Conservation (phyloP, 139 green algal species). For the Haematococcus lacustris region DNA sequence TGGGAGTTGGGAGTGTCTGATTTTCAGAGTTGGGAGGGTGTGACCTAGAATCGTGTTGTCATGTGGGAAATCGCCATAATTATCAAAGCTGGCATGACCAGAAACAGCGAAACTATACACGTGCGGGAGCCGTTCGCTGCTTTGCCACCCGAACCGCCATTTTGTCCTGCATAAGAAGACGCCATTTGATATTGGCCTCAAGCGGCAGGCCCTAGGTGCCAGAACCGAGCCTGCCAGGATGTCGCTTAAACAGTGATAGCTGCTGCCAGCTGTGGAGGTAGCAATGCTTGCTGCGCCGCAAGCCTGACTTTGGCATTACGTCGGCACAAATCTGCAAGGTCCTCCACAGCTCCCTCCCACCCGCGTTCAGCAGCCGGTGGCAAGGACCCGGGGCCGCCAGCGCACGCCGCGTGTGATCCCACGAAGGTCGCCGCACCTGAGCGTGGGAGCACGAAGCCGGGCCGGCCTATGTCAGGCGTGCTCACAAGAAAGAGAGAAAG, state of each 20-base stretch:
- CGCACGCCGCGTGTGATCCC: not conserved
- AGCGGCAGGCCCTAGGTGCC: too few relatives aligned
- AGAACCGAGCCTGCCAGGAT: too few relatives aligned
- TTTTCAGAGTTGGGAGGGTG: too few relatives aligned
- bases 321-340: conserved; percentile 60
- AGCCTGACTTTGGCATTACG: conserved; percentile 40
- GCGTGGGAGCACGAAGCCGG: not conserved
- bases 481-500: not conserved
- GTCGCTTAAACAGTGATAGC: not conserved
- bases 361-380: not conserved
- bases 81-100: too few relatives aligned
- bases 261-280: conserved; percentile 42
- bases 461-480: not conserved
- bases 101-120: too few relatives aligned
- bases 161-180: too few relatives aligned
- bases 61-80: too few relatives aligned
- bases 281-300: conserved; percentile 47
- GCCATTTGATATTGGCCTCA: too few relatives aligned
- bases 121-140: too few relatives aligned
- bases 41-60: too few relatives aligned
- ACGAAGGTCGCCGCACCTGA: not conserved
- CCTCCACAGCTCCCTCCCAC: conserved; percentile 46
- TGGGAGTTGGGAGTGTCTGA: too few relatives aligned
- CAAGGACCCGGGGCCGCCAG: not conserved
- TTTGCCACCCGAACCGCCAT: too few relatives aligned